A percentile compares a stretch with the other conserved stretches of the same genome.
Evolutionary conservation across 2,329 filamentous ascomycete species (phyloP).

Genomic region (Pseudogymnoascus sp.): DNA sequence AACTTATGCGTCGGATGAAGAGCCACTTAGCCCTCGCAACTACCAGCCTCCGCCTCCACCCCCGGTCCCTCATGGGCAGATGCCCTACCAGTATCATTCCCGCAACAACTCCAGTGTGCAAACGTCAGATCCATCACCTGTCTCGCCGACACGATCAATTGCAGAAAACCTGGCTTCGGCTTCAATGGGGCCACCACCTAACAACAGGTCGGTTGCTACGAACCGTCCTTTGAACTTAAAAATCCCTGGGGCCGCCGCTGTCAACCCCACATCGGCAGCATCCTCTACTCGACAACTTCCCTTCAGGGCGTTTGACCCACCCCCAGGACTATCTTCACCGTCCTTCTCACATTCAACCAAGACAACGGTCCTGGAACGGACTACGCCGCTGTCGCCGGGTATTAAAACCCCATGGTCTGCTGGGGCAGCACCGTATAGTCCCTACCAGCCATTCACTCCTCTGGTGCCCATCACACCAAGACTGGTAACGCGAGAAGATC

Average conservation of each 20-base stretch:
- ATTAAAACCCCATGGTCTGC: slow-evolving; percentile 56
- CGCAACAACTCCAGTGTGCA: slow-evolving; percentile 13
- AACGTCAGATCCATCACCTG: slow-evolving; percentile 12
- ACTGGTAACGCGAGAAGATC: slow-evolving; percentile 60
- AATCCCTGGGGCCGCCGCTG: neutral
- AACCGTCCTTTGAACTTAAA: slow-evolving; percentile 2
- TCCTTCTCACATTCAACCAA: slow-evolving; percentile 42
- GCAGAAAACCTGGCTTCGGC: slow-evolving; percentile 12
- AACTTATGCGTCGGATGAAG: slow-evolving; percentile 47
- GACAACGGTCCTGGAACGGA: slow-evolving; percentile 57
- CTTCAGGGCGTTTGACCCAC: slow-evolving; percentile 54
- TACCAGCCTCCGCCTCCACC: slow-evolving; percentile 51
- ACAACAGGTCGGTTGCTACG: slow-evolving; percentile 1
- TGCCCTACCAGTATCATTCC: slow-evolving; percentile 10
- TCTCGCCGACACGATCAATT: slow-evolving; percentile 22
- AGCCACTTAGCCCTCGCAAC: slow-evolving; percentile 47
- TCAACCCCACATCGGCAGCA: slow-evolving; percentile 32
- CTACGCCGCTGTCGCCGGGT: slow-evolving; percentile 43
- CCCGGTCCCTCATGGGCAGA: slow-evolving; percentile 31
- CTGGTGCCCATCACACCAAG: slow-evolving; percentile 70
- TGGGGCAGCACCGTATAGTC: slow-evolving; percentile 60
- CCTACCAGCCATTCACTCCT: slow-evolving; percentile 72
- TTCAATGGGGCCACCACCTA: neutral
- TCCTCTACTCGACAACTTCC: slow-evolving; percentile 43
- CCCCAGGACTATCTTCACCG: slow-evolving; percentile 42